These are phyloP conservation scores for Nemania serpens DNA, from an alignment of 2,329 filamentous ascomycete species.

Conservation along the genomic window DNA sequence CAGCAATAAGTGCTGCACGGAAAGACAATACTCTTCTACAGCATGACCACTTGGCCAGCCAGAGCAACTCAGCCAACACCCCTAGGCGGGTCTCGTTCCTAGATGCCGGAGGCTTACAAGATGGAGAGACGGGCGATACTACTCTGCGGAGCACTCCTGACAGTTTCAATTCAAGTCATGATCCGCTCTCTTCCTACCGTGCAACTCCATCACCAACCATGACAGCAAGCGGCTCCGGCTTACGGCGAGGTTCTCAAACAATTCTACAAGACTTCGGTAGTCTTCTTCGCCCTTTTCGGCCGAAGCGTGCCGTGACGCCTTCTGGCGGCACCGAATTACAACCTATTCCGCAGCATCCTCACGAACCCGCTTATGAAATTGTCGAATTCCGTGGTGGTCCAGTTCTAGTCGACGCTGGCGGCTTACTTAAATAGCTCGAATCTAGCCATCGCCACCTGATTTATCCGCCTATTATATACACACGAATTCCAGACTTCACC, in stretches of 20 bases:
- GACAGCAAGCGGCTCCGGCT: constrained; percentile 50
- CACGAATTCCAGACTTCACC: not conserved
- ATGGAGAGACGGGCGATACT: constrained; percentile 49
- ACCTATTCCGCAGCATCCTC: constrained; percentile 50
- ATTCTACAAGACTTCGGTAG: constrained; percentile 64
- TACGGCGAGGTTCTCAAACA: constrained; percentile 60
- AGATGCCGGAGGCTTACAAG: constrained; percentile 78
- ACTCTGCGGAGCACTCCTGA: constrained; percentile 43
- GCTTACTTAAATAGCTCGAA: constrained; percentile 42
- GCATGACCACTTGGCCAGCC: constrained; percentile 40
- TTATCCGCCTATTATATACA: constrained; percentile 6
- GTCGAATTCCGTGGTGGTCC: constrained; percentile 41
- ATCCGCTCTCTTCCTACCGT: constrained; percentile 44
- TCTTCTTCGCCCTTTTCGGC: constrained; percentile 50
- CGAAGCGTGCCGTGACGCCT: constrained; percentile 41
- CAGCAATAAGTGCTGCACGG: constrained; percentile 44
- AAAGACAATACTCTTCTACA: constrained; percentile 53
- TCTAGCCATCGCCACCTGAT: not conserved
- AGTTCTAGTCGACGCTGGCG: constrained; percentile 47
- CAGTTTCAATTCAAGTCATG: constrained; percentile 50
- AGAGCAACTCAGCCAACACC: constrained; percentile 49
- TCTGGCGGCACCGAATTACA: constrained; percentile 51
- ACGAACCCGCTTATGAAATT: constrained; percentile 42
- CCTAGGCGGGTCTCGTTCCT: constrained; percentile 76
- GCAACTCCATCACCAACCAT: constrained; percentile 49